A percentile compares a stretch with the other conserved stretches of the same genome.
Conservation (phyloP, 768 basidiomycete species). For the Pulveroboletus sp. region DNA sequence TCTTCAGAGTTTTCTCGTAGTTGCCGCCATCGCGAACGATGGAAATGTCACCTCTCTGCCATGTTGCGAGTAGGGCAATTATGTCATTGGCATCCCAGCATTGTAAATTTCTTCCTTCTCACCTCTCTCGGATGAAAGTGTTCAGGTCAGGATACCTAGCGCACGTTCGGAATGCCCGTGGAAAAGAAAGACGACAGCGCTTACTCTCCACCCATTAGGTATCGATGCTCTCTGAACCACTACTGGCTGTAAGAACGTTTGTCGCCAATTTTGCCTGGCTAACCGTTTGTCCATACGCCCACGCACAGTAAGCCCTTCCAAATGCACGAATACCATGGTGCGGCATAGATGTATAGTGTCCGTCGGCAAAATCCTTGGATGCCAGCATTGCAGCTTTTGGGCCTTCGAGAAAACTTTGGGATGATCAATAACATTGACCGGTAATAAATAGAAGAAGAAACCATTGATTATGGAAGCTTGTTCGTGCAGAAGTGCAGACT, state of each 20-base stretch:
- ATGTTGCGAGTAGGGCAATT: slow-evolving; percentile 47
- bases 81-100: slow-evolving; percentile 58
- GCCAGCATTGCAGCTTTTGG: slow-evolving; percentile 52
- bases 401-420: slow-evolving; percentile 56
- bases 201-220: slow-evolving; percentile 43
- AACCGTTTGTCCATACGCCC: slow-evolving; percentile 60
- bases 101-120: slow-evolving; percentile 45
- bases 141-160: slow-evolving; percentile 46
- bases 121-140: slow-evolving; percentile 48
- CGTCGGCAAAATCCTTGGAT: slow-evolving; percentile 53
- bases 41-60: slow-evolving; percentile 54
- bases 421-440: not conserved
- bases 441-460: slow-evolving; percentile 12
- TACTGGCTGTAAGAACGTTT: slow-evolving; percentile 19
- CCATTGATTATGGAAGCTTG: slow-evolving; percentile 57
- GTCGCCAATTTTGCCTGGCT: slow-evolving; percentile 9
- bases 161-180: not conserved
- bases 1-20: slow-evolving; percentile 38
- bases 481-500: slow-evolving; percentile 56
- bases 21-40: slow-evolving; percentile 43
- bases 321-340: slow-evolving; percentile 55
- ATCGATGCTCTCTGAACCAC: slow-evolving; percentile 54
- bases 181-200: slow-evolving; percentile 6
- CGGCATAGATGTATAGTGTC: slow-evolving; percentile 49
- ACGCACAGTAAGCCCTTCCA: slow-evolving; percentile 55